These are phyloP conservation scores for Dacryopinax spathularia DNA, from an alignment of 768 basidiomycete genomes.

Conservation along the genomic window DNA sequence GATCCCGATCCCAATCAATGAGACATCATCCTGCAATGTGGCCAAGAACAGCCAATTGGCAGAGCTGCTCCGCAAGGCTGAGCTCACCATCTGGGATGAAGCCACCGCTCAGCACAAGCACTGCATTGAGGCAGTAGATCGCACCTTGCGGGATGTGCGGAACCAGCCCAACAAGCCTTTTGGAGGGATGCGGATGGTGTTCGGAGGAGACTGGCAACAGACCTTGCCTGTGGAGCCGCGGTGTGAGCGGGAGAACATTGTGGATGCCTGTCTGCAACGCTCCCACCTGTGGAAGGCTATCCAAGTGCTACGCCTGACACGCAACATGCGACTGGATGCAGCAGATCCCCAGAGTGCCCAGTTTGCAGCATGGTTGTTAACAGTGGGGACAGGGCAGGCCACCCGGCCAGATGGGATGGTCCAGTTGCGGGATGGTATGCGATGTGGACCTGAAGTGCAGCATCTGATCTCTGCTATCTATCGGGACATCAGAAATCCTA, in stretches of 20 bases:
- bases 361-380: slow-evolving; percentile 29
- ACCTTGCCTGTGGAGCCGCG: slow-evolving; percentile 31
- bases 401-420: slow-evolving; percentile 16
- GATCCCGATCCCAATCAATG: slow-evolving; percentile 29
- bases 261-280: slow-evolving; percentile 24
- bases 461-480: slow-evolving; percentile 23
- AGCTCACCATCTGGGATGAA: too few species aligned
- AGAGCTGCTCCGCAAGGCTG: slow-evolving; percentile 23
- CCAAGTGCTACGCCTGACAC: slow-evolving; percentile 22
- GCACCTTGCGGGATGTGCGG: slow-evolving; percentile 17
- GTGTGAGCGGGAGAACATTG: slow-evolving; percentile 28
- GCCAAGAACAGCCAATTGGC: slow-evolving; percentile 22
- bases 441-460: slow-evolving; percentile 11
- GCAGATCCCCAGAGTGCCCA: slow-evolving; percentile 16
- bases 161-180: slow-evolving; percentile 21
- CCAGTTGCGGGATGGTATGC: slow-evolving; percentile 21
- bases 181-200: slow-evolving; percentile 34
- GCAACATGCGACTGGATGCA: slow-evolving; percentile 31
- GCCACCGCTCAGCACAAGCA: slow-evolving; percentile 28
- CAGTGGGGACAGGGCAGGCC: slow-evolving; percentile 26
- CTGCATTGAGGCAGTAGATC: slow-evolving; percentile 30
- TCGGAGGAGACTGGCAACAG: slow-evolving; percentile 39
- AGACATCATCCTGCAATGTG: slow-evolving; percentile 24
- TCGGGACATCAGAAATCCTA: slow-evolving; percentile 13
- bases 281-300: slow-evolving; percentile 30